Percentiles rank a stretch among this genome's conserved stretches.
Evolutionary conservation across 108 stramenopile genomes (phyloP).

Genomic region (Nitzschia sp.): DNA sequence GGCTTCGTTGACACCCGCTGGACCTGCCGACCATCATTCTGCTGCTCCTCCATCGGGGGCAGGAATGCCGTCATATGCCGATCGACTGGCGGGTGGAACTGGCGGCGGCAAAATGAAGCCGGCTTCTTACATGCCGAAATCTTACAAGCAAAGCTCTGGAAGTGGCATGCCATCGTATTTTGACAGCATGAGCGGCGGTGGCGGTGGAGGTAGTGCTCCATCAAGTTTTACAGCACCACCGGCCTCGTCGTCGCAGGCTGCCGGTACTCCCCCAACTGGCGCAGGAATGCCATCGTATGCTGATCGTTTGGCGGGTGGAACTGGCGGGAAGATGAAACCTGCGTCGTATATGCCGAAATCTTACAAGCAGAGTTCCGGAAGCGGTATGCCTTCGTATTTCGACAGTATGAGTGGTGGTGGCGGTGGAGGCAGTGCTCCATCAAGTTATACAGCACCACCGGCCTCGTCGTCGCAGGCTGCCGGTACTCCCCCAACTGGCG

Average conservation of each 20-base stretch:
- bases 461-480: too few species aligned
- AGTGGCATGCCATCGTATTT: constrained; percentile 6
- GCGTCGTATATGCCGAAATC: constrained; percentile 1
- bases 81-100: background rate
- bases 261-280: background rate
- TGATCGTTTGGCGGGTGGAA: background rate
- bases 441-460: too few species aligned
- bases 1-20: constrained; percentile 2
- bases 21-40: too few species aligned
- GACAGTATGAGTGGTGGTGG: background rate
- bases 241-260: background rate
- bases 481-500: background rate
- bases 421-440: too few species aligned
- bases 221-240: background rate
- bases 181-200: background rate
- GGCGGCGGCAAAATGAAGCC: background rate
- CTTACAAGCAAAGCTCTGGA: constrained; percentile 1
- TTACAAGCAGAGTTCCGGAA: background rate
- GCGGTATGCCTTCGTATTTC: constrained; percentile 4
- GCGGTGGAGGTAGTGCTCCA: background rate
- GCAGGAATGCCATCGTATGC: constrained; percentile 1
- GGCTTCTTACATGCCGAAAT: constrained; percentile 2
- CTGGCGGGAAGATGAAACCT: constrained; percentile 1
- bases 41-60: background rate
- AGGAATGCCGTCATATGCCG: constrained; percentile 4